Percentiles rank a stretch among this genome's conserved stretches.
These are phyloP conservation scores for Iberis pinnata DNA, from an alignment of 345 rosid species.

Conservation along the genomic window DNA sequence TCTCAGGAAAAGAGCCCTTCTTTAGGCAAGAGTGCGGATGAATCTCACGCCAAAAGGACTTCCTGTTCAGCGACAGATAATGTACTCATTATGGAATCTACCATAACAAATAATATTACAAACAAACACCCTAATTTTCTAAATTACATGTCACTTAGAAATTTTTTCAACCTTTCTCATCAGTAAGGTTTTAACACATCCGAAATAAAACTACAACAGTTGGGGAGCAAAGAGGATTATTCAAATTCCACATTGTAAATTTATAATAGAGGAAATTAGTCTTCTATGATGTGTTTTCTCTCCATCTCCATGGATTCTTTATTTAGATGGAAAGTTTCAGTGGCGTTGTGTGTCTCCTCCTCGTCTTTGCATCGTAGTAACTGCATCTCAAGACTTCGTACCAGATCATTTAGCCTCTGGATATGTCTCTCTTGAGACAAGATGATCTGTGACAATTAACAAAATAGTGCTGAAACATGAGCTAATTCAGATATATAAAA, in stretches of 20 bases:
- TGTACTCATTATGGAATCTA: too few species aligned
- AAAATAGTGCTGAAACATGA: neutral
- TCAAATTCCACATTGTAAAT: too few species aligned
- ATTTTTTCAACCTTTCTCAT: constrained; percentile 4
- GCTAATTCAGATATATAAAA: neutral
- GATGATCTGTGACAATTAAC: constrained; percentile 52
- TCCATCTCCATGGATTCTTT: constrained; percentile 55
- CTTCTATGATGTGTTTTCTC: constrained; percentile 46
- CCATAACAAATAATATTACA: too few species aligned
- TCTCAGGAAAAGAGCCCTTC: too few species aligned
- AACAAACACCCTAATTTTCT: too few species aligned
- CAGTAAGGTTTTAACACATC: neutral
- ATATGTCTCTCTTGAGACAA: constrained; percentile 75
- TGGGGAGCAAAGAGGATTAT: neutral
- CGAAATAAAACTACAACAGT: constrained; percentile 14
- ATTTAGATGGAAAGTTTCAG: constrained; percentile 26
- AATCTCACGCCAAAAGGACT: too few species aligned
- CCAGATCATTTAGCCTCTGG: constrained; percentile 65
- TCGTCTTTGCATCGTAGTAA: constrained; percentile 47
- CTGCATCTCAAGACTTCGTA: constrained; percentile 55
- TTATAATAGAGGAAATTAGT: constrained; percentile 30
- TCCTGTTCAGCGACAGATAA: too few species aligned
- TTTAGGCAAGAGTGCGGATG: too few species aligned
- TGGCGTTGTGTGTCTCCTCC: constrained; percentile 36
- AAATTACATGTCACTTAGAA: neutral